Percentiles rank a stretch among this genome's conserved stretches.
These are phyloP conservation scores for Mikania micrantha DNA, from an alignment of 129 eudicot species.

Conservation along the genomic window DNA sequence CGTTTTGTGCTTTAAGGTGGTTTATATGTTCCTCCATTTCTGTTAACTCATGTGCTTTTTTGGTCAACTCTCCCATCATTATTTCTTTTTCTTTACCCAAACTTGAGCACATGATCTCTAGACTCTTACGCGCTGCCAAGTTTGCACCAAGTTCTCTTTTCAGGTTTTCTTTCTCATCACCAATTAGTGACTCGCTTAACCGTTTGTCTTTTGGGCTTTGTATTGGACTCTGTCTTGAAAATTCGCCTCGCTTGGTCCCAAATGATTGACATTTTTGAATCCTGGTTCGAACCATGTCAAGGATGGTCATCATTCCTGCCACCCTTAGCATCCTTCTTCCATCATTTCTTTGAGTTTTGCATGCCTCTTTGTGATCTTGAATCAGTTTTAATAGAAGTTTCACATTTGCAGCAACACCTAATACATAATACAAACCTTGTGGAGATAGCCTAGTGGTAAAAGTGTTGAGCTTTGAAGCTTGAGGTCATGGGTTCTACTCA, in stretches of 20 bases:
- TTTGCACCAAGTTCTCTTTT: constrained; percentile 37
- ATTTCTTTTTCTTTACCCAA: constrained; percentile 89
- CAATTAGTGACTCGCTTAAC: constrained; percentile 1
- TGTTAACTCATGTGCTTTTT: constrained; percentile 51
- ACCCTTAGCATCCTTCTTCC: constrained; percentile 66
- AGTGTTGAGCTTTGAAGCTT: no score
- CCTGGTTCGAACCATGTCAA: constrained; percentile 62
- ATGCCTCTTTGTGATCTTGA: constrained; percentile 80
- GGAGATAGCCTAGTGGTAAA: no score
- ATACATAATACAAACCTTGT: constrained; percentile 12
- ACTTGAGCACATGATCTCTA: constrained; percentile 64
- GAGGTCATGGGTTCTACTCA: no score
- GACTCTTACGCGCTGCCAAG: constrained; percentile 59
- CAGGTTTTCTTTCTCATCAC: constrained; percentile 52
- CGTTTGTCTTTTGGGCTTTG: constrained; percentile 34
- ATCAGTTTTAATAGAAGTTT: constrained; percentile 63
- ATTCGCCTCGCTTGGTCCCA: constrained; percentile 39
- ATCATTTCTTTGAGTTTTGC: constrained; percentile 46
- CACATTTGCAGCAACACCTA: constrained; percentile 82
- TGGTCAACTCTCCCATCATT: constrained; percentile 60
- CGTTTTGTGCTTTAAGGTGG: constrained; percentile 58
- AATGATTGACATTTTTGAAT: constrained; percentile 67
- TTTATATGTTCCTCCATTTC: constrained; percentile 66
- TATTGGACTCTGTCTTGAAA: constrained; percentile 45
- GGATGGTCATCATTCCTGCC: constrained; percentile 86